These are phyloP conservation scores for Emergomyces orientalis DNA, from an alignment of 2,329 filamentous ascomycete genomes.

Conservation along the genomic window DNA sequence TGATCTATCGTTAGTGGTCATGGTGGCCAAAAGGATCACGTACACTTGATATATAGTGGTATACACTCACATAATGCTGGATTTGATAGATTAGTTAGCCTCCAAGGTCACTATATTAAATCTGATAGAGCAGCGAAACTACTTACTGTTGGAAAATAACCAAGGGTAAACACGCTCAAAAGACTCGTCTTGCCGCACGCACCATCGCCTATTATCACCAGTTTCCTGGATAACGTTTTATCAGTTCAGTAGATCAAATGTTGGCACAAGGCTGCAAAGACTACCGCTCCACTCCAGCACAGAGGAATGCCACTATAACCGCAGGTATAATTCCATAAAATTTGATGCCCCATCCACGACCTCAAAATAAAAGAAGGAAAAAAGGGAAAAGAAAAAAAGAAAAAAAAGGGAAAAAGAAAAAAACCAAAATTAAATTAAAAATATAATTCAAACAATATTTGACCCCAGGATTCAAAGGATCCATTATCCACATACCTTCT, in stretches of 20 bases:
- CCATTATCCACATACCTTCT: conserved; percentile 48
- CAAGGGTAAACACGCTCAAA: conserved; percentile 92
- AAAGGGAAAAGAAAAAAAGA: too few species aligned
- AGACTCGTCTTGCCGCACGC: conserved; percentile 98
- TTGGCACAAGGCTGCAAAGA: neutral
- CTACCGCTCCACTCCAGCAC: conserved; percentile 9
- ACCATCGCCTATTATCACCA: conserved; percentile 94
- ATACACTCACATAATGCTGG: conserved; percentile 38
- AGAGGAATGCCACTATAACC: neutral
- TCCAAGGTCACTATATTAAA: conserved; percentile 12
- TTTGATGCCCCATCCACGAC: neutral
- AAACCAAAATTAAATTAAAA: too few species aligned
- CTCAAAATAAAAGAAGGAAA: neutral
- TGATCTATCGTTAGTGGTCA: conserved; percentile 8
- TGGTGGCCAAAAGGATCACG: neutral
- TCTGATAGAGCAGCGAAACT: conserved; percentile 6
- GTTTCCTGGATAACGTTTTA: conserved; percentile 53
- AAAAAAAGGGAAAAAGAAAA: too few species aligned
- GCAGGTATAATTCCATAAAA: neutral
- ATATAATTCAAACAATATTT: too few species aligned
- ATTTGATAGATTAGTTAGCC: conserved; percentile 21
- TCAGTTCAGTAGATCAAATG: neutral
- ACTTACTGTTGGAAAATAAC: conserved; percentile 94
- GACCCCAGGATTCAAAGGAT: neutral
- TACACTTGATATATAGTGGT: neutral